Percentiles rank a stretch among this genome's conserved stretches.
phyloP scores from a whole-genome alignment of 2,329 filamentous ascomycete genomes.

The Fusarium armeniacum region DNA sequence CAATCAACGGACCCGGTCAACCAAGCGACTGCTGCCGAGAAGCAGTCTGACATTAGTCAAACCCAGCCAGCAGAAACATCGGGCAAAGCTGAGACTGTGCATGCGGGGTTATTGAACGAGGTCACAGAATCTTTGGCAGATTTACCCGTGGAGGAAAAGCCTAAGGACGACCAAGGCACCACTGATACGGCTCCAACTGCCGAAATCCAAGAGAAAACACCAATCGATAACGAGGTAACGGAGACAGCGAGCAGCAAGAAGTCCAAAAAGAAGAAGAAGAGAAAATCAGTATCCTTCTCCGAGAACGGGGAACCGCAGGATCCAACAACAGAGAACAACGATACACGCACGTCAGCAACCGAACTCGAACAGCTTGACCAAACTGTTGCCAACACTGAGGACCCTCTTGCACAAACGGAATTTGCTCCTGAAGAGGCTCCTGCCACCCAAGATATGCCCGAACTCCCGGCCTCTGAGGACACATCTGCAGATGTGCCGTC shows the following conservation, averaged over 20 bases:
- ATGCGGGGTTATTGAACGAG: conserved; percentile 6
- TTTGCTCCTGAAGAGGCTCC: background rate
- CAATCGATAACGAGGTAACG: conserved; percentile 37
- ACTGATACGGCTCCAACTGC: background rate
- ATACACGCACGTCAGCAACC: conserved; percentile 15
- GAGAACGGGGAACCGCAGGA: conserved; percentile 32
- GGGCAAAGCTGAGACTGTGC: conserved; percentile 4
- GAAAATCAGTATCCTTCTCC: conserved; percentile 42
- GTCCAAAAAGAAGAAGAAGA: conserved; percentile 53
- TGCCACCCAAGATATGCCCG: background rate
- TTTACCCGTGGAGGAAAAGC: conserved; percentile 1
- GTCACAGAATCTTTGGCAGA: background rate
- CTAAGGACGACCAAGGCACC: background rate
- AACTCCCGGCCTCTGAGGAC: conserved; percentile 1
- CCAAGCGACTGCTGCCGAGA: conserved; percentile 3
- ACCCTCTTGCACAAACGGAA: background rate
- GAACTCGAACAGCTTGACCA: conserved; percentile 29
- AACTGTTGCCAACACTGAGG: conserved; percentile 3
- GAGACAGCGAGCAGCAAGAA: conserved; percentile 44
- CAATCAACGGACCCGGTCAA: background rate
- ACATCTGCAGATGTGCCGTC: background rate
- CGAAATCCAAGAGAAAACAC: conserved; percentile 12
- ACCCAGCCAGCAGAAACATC: background rate
- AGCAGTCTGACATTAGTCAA: conserved; percentile 1
- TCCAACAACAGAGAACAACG: conserved; percentile 19